Evolutionary conservation across 2,329 filamentous ascomycete genomes (phyloP), one percentile per base, ranked within the genome.

Genomic region (Emmonsiellopsis sp.): DNA sequence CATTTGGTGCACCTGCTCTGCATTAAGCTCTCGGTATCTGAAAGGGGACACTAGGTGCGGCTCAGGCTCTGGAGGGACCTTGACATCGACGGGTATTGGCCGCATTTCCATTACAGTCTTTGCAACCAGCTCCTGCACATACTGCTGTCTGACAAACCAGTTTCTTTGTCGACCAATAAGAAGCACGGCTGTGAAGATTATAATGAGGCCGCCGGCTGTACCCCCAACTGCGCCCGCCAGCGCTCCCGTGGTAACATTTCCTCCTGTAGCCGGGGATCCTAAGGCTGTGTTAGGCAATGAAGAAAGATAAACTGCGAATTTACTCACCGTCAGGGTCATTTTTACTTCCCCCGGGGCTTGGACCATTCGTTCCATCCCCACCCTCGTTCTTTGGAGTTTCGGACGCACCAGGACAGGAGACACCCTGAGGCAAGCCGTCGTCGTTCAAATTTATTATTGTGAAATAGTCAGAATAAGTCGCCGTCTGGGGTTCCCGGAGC

Each of bases 141-240:
- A 50, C 3, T 52, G 36, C 13, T 54, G 46, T 17, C 37, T 49
- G 13, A 54, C 43, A 34, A 56, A 57, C 54, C 54, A 57, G 31
- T 52, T 55, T 17, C 52, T 36, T 14, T 39, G 43, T 36, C 53
- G 47, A 13, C 49, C 54, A 33, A 57, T 36, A 32, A 56, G 27
- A 2, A 57, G n/a, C 8, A 56, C 36, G 13, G 51, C 48, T 7
- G 52, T 31, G 33, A 56, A 53, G 9, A 55, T 49, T 8, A 56
- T 14, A 27, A 56, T 32, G 13, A 57, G 50, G 9, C 51, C 56
- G n/a, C 21, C 56, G 3, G 52, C 56, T 9, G 40, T 36, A 5
- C 56, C 54, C 14, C 33, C 56, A 36, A 57, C 39, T 17, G 56
- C 54, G 40, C 56, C 54, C 10, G 45, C 54, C 13, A 57, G 52